These are phyloP conservation scores for Colletotrichum abscissum DNA, from an alignment of 2,329 filamentous ascomycete species.

Conservation along the genomic window DNA sequence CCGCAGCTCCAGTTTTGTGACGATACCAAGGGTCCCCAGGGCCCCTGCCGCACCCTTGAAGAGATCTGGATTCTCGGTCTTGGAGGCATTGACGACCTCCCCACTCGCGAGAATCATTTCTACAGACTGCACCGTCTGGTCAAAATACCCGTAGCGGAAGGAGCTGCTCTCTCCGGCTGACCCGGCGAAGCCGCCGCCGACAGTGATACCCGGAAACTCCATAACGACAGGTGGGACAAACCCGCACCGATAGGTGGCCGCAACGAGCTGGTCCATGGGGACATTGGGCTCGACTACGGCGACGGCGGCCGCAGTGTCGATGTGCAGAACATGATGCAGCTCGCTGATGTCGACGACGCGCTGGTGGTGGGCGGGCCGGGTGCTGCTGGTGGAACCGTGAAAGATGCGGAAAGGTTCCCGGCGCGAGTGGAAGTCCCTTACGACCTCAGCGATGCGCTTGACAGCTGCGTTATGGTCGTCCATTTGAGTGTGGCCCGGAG, in stretches of 20 bases:
- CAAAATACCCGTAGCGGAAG: conserved; percentile 75
- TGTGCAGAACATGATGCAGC: conserved; percentile 70
- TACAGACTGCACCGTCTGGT: conserved; percentile 68
- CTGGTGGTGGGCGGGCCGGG: conserved; percentile 65
- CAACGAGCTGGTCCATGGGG: conserved; percentile 72
- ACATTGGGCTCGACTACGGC: conserved; percentile 79
- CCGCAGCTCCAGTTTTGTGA: conserved; percentile 71
- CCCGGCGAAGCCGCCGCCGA: conserved; percentile 74
- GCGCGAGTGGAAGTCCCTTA: conserved; percentile 55
- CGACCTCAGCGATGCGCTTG: conserved; percentile 52
- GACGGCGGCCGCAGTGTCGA: conserved; percentile 65
- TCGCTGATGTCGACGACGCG: conserved; percentile 75
- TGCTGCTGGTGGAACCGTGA: conserved; percentile 83
- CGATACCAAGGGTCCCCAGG: conserved; percentile 75
- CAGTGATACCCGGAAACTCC: conserved; percentile 80
- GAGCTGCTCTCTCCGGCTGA: conserved; percentile 76
- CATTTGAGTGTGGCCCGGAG: conserved; percentile 40
- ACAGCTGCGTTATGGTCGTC: conserved; percentile 59
- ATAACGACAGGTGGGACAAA: conserved; percentile 75
- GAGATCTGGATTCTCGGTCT: conserved; percentile 65
- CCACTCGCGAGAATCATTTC: conserved; percentile 75
- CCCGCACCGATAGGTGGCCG: conserved; percentile 64
- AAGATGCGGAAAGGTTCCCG: conserved; percentile 76
- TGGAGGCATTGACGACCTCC: conserved; percentile 64
- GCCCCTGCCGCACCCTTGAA: conserved; percentile 74